Evolutionary conservation across 495 filamentous ascomycete species (phyloP), one percentile per base, ranked within the genome.

Genomic region (Aspergillus asperescens): DNA sequence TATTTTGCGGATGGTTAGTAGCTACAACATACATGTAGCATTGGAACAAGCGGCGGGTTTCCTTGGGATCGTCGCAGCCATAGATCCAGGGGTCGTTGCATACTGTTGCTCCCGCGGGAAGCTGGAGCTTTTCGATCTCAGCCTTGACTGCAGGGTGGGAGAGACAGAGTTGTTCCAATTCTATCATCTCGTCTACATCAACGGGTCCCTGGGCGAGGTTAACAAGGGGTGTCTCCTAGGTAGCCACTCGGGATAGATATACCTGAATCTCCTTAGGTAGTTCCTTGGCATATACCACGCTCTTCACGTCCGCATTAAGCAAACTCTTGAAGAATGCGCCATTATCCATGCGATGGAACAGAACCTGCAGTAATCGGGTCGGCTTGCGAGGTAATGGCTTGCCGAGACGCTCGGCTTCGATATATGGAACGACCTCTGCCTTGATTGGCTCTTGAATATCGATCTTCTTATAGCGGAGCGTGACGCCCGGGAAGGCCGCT

Each of bases 61-160:
- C 70, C 0, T 66, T 60, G 12, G 57, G 43, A 29, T 74, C 61
- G 5, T 74, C 69, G 0, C 65, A 67, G 10, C 72, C 72, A 29
- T 76, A 76, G 56, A 74, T 74, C 72, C 72, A 76, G 1, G 72
- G 72, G 41, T 76, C 72, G 44, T 69, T 53, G 60, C 69, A 73
- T 16, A 76, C 65, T 0, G 69, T 70, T 45, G 69, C 60, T 1
- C 68, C 72, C 1, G 62, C 35, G 0, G 72, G 72, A 7, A 76
- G 63, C 41, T 74, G 55, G 42, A 76, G 22, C 42, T 74, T 76
- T 22, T 69, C 72, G 48, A 76, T 62, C 32, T 76, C 72, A 0
- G 67, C 66, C 31, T 70, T 63, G n/a, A 76, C 71, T 10, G 63
- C 70, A 0, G 71, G 71, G 38, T 74, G 67, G 10, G 39, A 55